These are phyloP conservation scores for Plasmodium blacklocki DNA, from an alignment of 169 alveolate species.

Conservation along the genomic window DNA sequence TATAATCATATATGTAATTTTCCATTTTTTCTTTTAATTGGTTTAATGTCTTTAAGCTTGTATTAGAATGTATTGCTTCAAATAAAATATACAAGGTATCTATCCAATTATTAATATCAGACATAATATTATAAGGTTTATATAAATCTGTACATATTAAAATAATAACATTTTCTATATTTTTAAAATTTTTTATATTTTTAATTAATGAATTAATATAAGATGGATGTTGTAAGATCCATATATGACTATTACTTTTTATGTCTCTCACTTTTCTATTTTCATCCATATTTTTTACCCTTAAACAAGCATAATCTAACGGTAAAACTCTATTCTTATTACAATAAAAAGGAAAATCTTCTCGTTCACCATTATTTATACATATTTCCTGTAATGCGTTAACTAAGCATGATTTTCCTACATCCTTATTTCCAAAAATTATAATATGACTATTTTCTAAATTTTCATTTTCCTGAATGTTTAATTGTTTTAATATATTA, in stretches of 20 bases:
- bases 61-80: conserved; percentile 31
- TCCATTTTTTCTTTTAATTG: conserved; percentile 28
- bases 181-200: conserved; percentile 40
- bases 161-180: conserved; percentile 38
- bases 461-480: conserved; percentile 30
- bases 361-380: conserved; percentile 10
- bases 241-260: conserved; percentile 57
- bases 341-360: neutral
- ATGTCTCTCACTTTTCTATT: conserved; percentile 32
- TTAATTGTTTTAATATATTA: conserved; percentile 58
- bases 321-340: conserved; percentile 53
- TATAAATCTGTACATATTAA: conserved; percentile 61
- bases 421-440: conserved; percentile 67
- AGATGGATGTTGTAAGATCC: conserved; percentile 58
- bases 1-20: conserved; percentile 43
- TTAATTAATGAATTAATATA: conserved; percentile 42
- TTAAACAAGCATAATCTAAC: conserved; percentile 65
- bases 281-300: conserved; percentile 44
- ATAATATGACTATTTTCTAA: conserved; percentile 63
- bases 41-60: neutral
- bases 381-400: conserved; percentile 34
- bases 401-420: conserved; percentile 49
- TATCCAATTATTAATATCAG: conserved; percentile 54
- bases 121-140: conserved; percentile 57
- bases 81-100: conserved; percentile 22